These are phyloP conservation scores for Aspergillus leporis DNA, from an alignment of 495 filamentous ascomycete genomes.

Conservation along the genomic window DNA sequence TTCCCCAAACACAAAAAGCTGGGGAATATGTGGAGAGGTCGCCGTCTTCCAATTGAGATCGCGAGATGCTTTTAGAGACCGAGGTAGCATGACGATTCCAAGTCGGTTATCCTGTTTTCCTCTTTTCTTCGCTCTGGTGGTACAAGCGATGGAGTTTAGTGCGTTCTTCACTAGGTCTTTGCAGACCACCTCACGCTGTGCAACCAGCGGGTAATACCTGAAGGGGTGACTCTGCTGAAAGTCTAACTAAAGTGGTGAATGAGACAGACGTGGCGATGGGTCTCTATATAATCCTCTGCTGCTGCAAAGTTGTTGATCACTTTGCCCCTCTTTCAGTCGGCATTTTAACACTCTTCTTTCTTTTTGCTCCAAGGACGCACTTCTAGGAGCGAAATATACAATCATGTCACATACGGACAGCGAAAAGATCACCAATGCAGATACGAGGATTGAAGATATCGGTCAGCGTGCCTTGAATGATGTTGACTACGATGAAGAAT, in stretches of 20 bases:
- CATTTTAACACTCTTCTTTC: neutral
- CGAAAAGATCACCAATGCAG: constrained; percentile 27
- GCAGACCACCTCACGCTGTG: neutral
- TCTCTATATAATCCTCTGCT: neutral
- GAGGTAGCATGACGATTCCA: neutral
- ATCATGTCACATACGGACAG: constrained; percentile 15
- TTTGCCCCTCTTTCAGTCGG: neutral
- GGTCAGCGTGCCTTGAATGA: constrained; percentile 14
- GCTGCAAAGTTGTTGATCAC: neutral
- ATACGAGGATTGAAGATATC: constrained; percentile 36
- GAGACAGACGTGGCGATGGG: neutral
- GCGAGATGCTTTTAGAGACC: neutral
- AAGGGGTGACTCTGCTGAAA: neutral
- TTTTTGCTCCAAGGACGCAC: neutral
- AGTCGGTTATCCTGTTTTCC: neutral
- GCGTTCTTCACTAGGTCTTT: neutral
- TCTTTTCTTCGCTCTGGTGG: neutral
- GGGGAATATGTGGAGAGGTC: neutral
- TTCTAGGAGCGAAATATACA: neutral
- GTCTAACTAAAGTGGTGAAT: neutral
- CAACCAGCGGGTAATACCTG: neutral
- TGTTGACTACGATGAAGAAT: constrained; percentile 37
- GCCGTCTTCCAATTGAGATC: neutral
- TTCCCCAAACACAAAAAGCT: constrained; percentile 5
- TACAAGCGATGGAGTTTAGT: neutral